Evolutionary conservation across 2,329 filamentous ascomycete species (phyloP), one percentile per base, ranked within the genome.

Genomic region (Cladosporium sp.): DNA sequence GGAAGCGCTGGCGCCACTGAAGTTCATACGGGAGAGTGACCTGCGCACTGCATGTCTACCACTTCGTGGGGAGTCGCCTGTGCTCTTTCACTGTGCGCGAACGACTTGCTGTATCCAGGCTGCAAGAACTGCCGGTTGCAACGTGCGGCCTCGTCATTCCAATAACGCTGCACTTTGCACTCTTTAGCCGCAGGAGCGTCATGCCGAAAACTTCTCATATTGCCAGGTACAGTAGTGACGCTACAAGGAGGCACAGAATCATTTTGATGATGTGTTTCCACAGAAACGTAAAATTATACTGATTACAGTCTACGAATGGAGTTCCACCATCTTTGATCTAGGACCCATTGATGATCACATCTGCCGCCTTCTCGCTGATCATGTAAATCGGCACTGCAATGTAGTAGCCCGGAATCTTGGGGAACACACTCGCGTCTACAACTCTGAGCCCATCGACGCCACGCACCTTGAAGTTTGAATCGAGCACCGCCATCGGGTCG

Each of bases 401-500:
- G 52, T 70, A 52, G 67, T 72, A 72, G 18, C 70, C 71, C 21
- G 65, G 66, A 41, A 72, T 59, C 47, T 72, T 70, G 4, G 72
- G 72, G 59, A 75, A 69, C 21, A 76, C 69, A 64, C 69, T 71
- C 7, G 72, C 72, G 73, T 80, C 79, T 11, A 79, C 73, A 3
- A 79, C 75, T 24, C 78, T 73, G 52, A 80, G 66, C 0, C 71
- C 71, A 41, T 72, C 66, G 1, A 78, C 74, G 1, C 78, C 78
- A 57, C 80, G 77, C 0, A 80, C 77, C 30, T 69, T 72, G 49
- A 80, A 69, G 21, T 72, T 66, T 7, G 70, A 70, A 66, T 79
- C 76, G 6, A 81, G 78, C 2, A 79, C 77, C 8, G 63, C 54
- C 54, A 59, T 59, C 1, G 79, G 75, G 71, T 90, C 85, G 12